These are phyloP conservation scores for Fusarium hostae DNA, from an alignment of 2,329 filamentous ascomycete genomes.

Conservation along the genomic window DNA sequence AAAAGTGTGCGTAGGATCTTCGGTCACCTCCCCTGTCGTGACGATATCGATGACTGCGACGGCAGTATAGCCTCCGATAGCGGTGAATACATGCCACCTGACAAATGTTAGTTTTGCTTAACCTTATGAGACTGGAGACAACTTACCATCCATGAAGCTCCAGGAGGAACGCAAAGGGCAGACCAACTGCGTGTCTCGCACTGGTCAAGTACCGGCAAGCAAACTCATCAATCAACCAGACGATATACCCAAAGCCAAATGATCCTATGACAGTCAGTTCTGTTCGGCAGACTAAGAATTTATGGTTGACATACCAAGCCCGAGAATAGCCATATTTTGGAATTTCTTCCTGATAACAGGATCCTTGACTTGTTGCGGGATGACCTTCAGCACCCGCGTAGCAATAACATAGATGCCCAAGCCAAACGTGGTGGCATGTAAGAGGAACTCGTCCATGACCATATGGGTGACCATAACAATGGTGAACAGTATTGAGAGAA, in stretches of 20 bases:
- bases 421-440: conserved; percentile 53
- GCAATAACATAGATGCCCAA: conserved; percentile 51
- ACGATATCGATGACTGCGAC: conserved; percentile 53
- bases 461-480: conserved; percentile 55
- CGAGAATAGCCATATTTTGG: conserved; percentile 32
- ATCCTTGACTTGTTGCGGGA: conserved; percentile 49
- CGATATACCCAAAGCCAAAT: conserved; percentile 52
- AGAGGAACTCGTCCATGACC: conserved; percentile 55
- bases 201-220: conserved; percentile 47
- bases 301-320: conserved; percentile 23
- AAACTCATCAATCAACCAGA: conserved; percentile 55
- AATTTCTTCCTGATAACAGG: conserved; percentile 31
- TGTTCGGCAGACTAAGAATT: rapidly evolving
- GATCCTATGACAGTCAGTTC: conserved; percentile 38
- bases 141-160: conserved; percentile 57
- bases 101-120: not conserved
- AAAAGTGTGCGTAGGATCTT: conserved; percentile 44
- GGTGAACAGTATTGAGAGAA: conserved; percentile 41
- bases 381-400: conserved; percentile 44
- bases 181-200: conserved; percentile 45
- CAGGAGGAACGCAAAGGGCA: conserved; percentile 52
- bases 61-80: conserved; percentile 54
- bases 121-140: rapidly evolving
- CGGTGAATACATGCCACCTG: conserved; percentile 57
- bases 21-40: conserved; percentile 47